These are phyloP conservation scores for Trichoderma endophyticum DNA, from an alignment of 2,329 filamentous ascomycete species.

Conservation along the genomic window DNA sequence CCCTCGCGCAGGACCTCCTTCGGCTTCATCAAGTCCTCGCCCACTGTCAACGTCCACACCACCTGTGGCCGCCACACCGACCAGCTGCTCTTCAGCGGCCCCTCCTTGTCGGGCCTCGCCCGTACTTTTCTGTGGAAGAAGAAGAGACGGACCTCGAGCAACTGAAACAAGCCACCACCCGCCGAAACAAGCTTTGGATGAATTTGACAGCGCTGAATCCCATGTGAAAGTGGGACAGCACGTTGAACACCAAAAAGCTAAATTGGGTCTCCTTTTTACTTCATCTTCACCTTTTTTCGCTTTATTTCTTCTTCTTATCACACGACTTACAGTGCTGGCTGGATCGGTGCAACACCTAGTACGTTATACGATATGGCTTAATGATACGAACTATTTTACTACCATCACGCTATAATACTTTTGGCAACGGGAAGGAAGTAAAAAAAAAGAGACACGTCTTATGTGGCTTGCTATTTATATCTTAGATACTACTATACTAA, in stretches of 20 bases:
- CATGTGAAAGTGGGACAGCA: neutral
- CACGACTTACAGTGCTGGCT: slow-evolving; percentile 18
- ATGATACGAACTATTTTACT: slow-evolving; percentile 8
- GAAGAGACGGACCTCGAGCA: neutral
- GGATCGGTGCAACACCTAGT: slow-evolving; percentile 16
- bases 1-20: slow-evolving; percentile 31
- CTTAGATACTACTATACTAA: neutral
- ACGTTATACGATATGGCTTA: slow-evolving; percentile 15
- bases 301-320: neutral
- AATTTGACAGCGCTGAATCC: neutral
- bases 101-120: slow-evolving; percentile 43
- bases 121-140: slow-evolving; percentile 24
- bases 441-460: slow-evolving; percentile 3
- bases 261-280: neutral
- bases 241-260: neutral
- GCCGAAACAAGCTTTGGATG: neutral
- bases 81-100: slow-evolving; percentile 51
- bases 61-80: slow-evolving; percentile 55
- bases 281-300: neutral
- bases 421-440: neutral
- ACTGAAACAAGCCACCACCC: neutral
- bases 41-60: slow-evolving; percentile 50
- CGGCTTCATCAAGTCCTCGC: slow-evolving; percentile 36
- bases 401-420: neutral
- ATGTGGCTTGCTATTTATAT: slow-evolving; percentile 15